These are phyloP conservation scores for Gentiana macrophylla DNA, from an alignment of 257 asterid genomes.

Conservation along the genomic window DNA sequence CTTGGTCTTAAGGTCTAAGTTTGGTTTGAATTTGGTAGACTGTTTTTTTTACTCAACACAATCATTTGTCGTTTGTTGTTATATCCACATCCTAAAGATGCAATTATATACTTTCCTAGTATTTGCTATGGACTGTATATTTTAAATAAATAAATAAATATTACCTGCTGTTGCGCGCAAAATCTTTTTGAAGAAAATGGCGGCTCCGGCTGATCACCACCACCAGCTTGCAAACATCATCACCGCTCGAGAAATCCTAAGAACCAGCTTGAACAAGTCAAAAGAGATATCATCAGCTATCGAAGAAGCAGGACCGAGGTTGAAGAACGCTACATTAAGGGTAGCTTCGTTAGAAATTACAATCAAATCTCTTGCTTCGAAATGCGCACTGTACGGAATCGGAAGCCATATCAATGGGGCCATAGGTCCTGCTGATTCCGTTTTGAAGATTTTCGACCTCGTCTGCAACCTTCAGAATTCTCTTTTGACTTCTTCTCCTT, in stretches of 20 bases:
- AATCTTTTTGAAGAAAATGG: too few relatives aligned
- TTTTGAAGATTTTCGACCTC: conserved; percentile 37
- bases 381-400: conserved; percentile 40
- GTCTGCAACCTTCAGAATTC: conserved; percentile 42
- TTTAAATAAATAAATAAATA: too few relatives aligned
- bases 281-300: conserved; percentile 33
- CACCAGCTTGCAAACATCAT: conserved; percentile 22
- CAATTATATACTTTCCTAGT: not conserved
- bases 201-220: too few relatives aligned
- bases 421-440: conserved; percentile 52
- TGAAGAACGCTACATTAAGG: conserved; percentile 21
- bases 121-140: too few relatives aligned
- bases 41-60: too few relatives aligned
- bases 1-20: too few relatives aligned
- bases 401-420: conserved; percentile 34
- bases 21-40: too few relatives aligned
- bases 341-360: conserved; percentile 21
- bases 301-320: conserved; percentile 25
- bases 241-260: conserved; percentile 44
- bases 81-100: too few relatives aligned
- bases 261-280: conserved; percentile 47
- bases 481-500: conserved; percentile 18
- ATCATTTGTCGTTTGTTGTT: too few relatives aligned
- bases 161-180: too few relatives aligned
- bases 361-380: conserved; percentile 26